These are phyloP conservation scores for Dipsacomyces acuminosporus DNA, from an alignment of 371 early-diverging fungal species.

Conservation along the genomic window DNA sequence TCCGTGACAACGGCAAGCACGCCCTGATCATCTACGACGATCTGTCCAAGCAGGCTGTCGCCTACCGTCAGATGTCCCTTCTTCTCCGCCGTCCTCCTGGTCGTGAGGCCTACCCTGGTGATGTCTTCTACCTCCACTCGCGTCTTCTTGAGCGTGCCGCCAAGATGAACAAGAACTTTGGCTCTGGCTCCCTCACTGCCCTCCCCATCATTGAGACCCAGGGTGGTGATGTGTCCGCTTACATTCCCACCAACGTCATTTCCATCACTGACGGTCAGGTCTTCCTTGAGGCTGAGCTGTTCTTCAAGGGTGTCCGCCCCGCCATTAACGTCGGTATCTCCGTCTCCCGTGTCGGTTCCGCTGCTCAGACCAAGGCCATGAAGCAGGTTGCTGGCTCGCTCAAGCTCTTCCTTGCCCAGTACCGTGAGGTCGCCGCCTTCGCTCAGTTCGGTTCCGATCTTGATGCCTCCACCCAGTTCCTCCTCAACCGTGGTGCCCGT, in stretches of 20 bases:
- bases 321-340: slow-evolving; percentile 98
- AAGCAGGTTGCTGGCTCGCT: slow-evolving; percentile 97
- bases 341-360: slow-evolving; percentile 97
- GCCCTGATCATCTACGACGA: slow-evolving; percentile 95
- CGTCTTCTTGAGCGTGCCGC: slow-evolving; percentile 95
- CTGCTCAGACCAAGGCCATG: slow-evolving; percentile 98
- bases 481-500: slow-evolving; percentile 94
- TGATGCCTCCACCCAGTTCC: slow-evolving; percentile 92
- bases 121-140: slow-evolving; percentile 96
- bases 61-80: slow-evolving; percentile 97
- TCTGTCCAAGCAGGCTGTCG: slow-evolving; percentile 96
- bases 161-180: slow-evolving; percentile 91
- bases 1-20: slow-evolving; percentile 97
- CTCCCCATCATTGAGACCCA: slow-evolving; percentile 97
- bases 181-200: slow-evolving; percentile 92
- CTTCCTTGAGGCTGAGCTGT: slow-evolving; percentile 96
- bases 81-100: slow-evolving; percentile 96
- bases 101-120: slow-evolving; percentile 97
- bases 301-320: slow-evolving; percentile 97
- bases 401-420: slow-evolving; percentile 96
- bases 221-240: slow-evolving; percentile 97
- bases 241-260: slow-evolving; percentile 98
- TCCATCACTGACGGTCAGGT: slow-evolving; percentile 97
- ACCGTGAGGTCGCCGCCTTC: slow-evolving; percentile 98
- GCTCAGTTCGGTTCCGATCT: slow-evolving; percentile 98